Conservation (phyloP, 2,329 filamentous ascomycete genomes). For the Aspergillus chevalieri region DNA sequence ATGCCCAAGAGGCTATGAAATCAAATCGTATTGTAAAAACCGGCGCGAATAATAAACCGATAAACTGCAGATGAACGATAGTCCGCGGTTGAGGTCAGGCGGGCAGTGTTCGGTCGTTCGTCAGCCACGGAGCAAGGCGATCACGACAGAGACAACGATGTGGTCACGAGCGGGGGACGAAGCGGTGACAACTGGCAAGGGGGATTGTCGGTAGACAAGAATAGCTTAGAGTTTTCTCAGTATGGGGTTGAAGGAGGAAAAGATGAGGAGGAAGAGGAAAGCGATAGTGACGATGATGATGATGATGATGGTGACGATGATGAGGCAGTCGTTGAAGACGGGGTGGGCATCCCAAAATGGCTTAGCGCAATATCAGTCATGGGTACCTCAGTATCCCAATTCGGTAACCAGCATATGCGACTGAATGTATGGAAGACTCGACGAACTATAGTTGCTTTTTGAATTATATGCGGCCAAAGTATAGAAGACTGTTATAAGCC, state of each 20-base stretch:
- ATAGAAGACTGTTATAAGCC: too few relatives aligned
- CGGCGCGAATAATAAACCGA: slow-evolving; percentile 16
- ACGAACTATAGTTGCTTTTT: too few relatives aligned
- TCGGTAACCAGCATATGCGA: too few relatives aligned
- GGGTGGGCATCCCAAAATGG: background rate
- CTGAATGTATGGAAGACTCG: too few relatives aligned
- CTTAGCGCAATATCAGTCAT: background rate
- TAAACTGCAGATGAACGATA: background rate
- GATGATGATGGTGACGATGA: background rate
- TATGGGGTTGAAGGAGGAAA: background rate
- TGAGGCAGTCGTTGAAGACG: background rate
- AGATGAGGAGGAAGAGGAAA: background rate
- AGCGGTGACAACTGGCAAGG: background rate
- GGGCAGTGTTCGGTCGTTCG: too few relatives aligned
- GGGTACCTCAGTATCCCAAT: background rate
- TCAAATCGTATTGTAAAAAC: slow-evolving; percentile 22
- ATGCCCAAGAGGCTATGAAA: background rate
- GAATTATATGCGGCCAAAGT: too few relatives aligned
- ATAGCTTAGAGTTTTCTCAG: background rate
- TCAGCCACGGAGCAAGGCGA: too few relatives aligned
- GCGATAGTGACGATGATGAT: background rate
- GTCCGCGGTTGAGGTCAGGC: too few relatives aligned
- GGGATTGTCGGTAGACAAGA: background rate
- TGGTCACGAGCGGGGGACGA: too few relatives aligned
- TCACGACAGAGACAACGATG: too few relatives aligned